Base-by-base conservation (phyloP, 2,329 filamentous ascomycete genomes). In the Aspergillus amoenus region DNA sequence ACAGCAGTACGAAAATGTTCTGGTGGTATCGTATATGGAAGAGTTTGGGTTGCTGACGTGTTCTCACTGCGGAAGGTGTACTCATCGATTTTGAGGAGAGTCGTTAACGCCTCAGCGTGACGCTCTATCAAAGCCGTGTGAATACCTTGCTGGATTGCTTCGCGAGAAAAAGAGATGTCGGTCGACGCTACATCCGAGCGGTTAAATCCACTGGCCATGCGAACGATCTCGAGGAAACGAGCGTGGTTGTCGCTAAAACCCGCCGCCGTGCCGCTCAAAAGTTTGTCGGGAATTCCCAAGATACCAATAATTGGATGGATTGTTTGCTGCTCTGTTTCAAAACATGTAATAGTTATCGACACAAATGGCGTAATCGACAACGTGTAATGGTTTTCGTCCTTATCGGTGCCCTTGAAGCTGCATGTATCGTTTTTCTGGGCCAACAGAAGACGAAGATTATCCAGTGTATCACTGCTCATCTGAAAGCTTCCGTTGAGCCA, bases 41-140 rank as follows among this genome's bases (percentile, higher is more conserved):
- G 30, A 21, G 32, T 22, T 17, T 27, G 21, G 6, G 18, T 40
- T 7, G n/a, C 11, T 11, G n/a, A 32, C 22, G 55, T 45, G 12
- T 58, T 40, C 12, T 61, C 45, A 43, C 54, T 51, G 43, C 69
- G 68, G 49, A 63, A 60, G 18, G 61, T 53, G 41, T 65, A 70
- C 57, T 75, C 70, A 50, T 76, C 73, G 6, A 78, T 61, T 50
- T 75, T 75, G 17, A 78, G 66, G 5, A 79, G 66, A 12, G 64
- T 65, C 5, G 63, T 54, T 5, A 78, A 65, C 0, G 72, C 73
- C 4, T 58, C 52, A 2, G 57, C 30, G 34, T 78, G 73, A 11
- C 66, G 57, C 5, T 70, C 64, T 7, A 64, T 30, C 9, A 80
- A 70, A 9, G 78, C 77, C 3, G 66, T 69, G 24, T 68, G 66